These are phyloP conservation scores for Vanrija sp. DNA, from an alignment of 1,284 basidiomycete species.

Conservation along the genomic window DNA sequence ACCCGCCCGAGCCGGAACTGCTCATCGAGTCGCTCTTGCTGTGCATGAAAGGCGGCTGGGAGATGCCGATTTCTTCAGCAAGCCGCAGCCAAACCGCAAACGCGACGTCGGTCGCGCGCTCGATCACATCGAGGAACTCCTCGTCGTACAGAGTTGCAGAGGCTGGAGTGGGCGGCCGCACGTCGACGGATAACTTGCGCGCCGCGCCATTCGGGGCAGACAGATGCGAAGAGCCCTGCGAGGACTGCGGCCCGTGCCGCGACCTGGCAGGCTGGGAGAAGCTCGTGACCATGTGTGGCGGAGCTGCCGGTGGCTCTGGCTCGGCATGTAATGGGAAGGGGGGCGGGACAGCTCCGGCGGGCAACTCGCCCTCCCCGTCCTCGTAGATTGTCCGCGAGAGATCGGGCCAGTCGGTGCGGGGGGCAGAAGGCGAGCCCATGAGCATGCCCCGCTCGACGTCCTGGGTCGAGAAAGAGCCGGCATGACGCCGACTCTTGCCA, in stretches of 20 bases:
- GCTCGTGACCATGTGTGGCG: conserved; percentile 19
- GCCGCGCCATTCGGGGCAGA: not conserved
- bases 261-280: conserved; percentile 17
- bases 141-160: conserved; percentile 49
- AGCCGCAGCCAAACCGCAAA: conserved; percentile 51
- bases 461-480: conserved; percentile 85
- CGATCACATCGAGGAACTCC: conserved; percentile 51
- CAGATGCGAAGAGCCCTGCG: conserved; percentile 28
- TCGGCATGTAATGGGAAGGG: conserved; percentile 16
- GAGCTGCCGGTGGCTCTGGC: conserved; percentile 7
- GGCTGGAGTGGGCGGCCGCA: conserved; percentile 45
- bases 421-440: conserved; percentile 54
- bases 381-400: conserved; percentile 10
- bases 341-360: not conserved
- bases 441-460: conserved; percentile 84
- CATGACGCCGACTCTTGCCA: conserved; percentile 68
- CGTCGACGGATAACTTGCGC: conserved; percentile 42
- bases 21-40: conserved; percentile 13
- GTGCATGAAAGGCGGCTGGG: conserved; percentile 19
- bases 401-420: conserved; percentile 13
- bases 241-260: conserved; percentile 34
- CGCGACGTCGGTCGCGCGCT: conserved; percentile 51
- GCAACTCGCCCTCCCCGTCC: conserved; percentile 5
- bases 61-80: conserved; percentile 49
- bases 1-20: not conserved